Base-by-base conservation (phyloP, 495 filamentous ascomycete species). In the Penicillium verhagenii region DNA sequence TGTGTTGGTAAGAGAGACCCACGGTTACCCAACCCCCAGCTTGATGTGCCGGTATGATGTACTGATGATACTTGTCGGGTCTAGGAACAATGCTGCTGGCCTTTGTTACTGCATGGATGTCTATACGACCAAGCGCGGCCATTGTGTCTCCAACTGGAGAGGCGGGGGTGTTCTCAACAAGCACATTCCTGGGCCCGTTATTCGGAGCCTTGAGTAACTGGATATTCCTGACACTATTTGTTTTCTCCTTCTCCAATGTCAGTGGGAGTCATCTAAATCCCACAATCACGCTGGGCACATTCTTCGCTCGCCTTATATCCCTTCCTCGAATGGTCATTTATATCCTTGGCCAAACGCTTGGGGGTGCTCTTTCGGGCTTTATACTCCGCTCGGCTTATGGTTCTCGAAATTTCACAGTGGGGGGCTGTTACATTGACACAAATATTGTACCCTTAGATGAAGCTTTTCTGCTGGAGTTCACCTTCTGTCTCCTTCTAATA, bases 181-280 rank as follows among this genome's bases (percentile, higher is more conserved):
- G 14, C 14, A 19, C 37, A 16, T 39, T 39, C 37, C 23, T 61
- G 6, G 54, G 20, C n/a, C 54, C 58, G 20, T 35, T 61, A 13
- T 16, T 61, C 19, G 58, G 58, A 69, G 71, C 13, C 61, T 78
- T 43, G 10, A 62, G 54, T 39, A 79, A 71, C 44, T 52, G 65
- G 26, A 52, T 77, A 5, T 57, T 76, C 21, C 61, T 79, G 8
- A 53, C 70, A 8, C 46, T 72, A 6, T 78, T 79, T 55, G 77
- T 78, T 40, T 77, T 75, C 31, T 66, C 71, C 2, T 59, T 67
- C 14, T 70, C 68, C 1, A 59, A 70, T 10, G 69, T 66, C 2
- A 73, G 72, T 7, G 78, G 75, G 33, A 72, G 69, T 10, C 77
- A 79, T 50, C 24, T 79, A 20, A 81, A 77, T 50, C 77, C 74